phyloP scores from a whole-genome alignment of 257 asterid genomes.

The Salvia miltiorrhiza region DNA sequence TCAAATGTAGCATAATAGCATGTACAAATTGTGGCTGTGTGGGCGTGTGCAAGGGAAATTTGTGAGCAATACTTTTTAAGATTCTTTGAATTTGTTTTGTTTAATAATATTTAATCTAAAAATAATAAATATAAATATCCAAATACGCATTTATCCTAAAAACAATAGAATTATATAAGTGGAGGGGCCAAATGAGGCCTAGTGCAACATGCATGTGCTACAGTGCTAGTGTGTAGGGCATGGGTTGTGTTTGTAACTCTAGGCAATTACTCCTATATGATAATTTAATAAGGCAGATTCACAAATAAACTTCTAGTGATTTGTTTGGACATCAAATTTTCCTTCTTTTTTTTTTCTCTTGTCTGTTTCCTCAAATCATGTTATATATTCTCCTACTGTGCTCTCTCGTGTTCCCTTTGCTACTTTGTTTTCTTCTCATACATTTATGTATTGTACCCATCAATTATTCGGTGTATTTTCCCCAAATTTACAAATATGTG shows the following conservation, averaged over 20 bases:
- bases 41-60: too few relatives aligned
- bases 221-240: not conserved
- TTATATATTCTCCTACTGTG: constrained; percentile 4
- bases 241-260: constrained; percentile 15
- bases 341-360: not conserved
- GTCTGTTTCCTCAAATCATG: constrained; percentile 14
- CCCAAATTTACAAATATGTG: not conserved
- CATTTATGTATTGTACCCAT: constrained; percentile 2
- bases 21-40: too few relatives aligned
- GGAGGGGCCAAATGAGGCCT: too few relatives aligned
- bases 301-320: not conserved
- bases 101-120: too few relatives aligned
- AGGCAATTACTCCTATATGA: not conserved
- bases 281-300: not conserved
- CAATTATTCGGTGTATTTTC: constrained; percentile 10
- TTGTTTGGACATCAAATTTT: constrained; percentile 1
- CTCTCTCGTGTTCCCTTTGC: constrained; percentile 9
- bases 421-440: constrained; percentile 11
- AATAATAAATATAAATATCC: too few relatives aligned
- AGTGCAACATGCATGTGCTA: too few relatives aligned
- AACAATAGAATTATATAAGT: too few relatives aligned
- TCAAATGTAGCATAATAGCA: too few relatives aligned
- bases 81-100: too few relatives aligned
- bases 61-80: too few relatives aligned
- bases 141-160: too few relatives aligned